These are phyloP conservation scores for Pseudevernia furfuracea DNA, from an alignment of 495 filamentous ascomycete genomes.

Conservation along the genomic window DNA sequence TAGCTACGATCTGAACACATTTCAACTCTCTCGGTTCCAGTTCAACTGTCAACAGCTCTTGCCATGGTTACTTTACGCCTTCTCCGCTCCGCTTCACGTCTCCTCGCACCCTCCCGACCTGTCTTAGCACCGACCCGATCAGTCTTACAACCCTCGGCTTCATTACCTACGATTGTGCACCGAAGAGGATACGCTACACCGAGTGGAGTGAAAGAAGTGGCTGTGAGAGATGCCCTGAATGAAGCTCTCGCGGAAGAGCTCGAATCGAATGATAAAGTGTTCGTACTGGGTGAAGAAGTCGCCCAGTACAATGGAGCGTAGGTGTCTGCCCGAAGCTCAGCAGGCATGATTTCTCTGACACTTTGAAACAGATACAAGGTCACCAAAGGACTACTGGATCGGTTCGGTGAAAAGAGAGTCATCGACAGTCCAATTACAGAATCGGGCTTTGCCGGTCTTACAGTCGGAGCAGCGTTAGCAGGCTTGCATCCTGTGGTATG, in stretches of 20 bases:
- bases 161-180: slow-evolving; percentile 40
- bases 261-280: slow-evolving; percentile 87
- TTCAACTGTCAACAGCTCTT: neutral
- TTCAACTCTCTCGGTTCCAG: no score
- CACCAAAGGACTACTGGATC: slow-evolving; percentile 90
- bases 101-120: slow-evolving; percentile 51
- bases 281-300: slow-evolving; percentile 94
- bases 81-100: slow-evolving; percentile 70
- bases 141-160: slow-evolving; percentile 43
- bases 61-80: slow-evolving; percentile 63
- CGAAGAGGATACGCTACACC: slow-evolving; percentile 44
- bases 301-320: slow-evolving; percentile 98
- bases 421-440: slow-evolving; percentile 99
- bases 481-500: slow-evolving; percentile 89
- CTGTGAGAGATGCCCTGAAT: slow-evolving; percentile 93
- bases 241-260: slow-evolving; percentile 97
- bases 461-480: slow-evolving; percentile 87
- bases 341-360: slow-evolving; percentile 15
- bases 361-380: slow-evolving; percentile 73
- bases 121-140: slow-evolving; percentile 27
- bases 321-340: slow-evolving; percentile 26
- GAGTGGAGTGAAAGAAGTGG: slow-evolving; percentile 77
- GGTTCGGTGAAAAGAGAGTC: slow-evolving; percentile 93
- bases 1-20: neutral
- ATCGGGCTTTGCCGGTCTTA: slow-evolving; percentile 85